Evolutionary conservation across 768 basidiomycete genomes (phyloP).

Genomic region (Boletus vermiculosoides): DNA sequence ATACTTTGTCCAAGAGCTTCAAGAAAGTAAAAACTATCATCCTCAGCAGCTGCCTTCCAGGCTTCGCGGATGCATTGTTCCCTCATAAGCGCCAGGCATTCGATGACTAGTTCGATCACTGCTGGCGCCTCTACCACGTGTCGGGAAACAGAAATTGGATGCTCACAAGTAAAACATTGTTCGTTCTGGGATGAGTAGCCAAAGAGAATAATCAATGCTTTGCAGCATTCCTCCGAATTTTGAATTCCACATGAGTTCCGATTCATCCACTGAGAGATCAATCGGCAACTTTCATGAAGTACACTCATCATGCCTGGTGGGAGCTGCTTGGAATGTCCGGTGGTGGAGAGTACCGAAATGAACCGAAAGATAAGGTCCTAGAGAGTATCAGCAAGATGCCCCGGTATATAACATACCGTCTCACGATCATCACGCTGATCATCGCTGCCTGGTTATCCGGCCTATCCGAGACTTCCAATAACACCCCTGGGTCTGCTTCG

Average conservation of each 20-base stretch:
- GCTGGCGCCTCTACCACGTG: background rate
- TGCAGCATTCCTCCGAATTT: constrained; percentile 31
- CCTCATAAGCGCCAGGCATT: constrained; percentile 15
- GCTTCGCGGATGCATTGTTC: constrained; percentile 17
- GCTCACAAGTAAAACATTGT: constrained; percentile 20
- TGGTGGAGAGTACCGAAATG: constrained; percentile 17
- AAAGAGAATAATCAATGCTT: constrained; percentile 28
- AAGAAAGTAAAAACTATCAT: constrained; percentile 9
- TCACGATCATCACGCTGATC: constrained; percentile 31
- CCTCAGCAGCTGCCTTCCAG: constrained; percentile 21
- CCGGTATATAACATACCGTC: background rate
- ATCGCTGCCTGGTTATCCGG: constrained; percentile 6
- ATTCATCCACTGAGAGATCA: constrained; percentile 26
- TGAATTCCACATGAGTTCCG: constrained; percentile 25
- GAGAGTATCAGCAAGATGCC: constrained; percentile 6
- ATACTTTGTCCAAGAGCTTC: constrained; percentile 22
- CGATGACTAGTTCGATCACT: constrained; percentile 24
- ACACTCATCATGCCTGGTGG: constrained; percentile 18
- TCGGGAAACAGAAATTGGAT: background rate
- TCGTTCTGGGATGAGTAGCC: constrained; percentile 22
- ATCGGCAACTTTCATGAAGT: constrained; percentile 19
- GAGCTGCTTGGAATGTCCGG: constrained; percentile 11
- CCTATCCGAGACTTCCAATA: constrained; percentile 3
- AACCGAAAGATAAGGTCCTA: constrained; percentile 26
- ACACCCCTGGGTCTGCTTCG: background rate